Conservation (phyloP, 2,329 filamentous ascomycete species). For the Beauveria pseudobassiana region DNA sequence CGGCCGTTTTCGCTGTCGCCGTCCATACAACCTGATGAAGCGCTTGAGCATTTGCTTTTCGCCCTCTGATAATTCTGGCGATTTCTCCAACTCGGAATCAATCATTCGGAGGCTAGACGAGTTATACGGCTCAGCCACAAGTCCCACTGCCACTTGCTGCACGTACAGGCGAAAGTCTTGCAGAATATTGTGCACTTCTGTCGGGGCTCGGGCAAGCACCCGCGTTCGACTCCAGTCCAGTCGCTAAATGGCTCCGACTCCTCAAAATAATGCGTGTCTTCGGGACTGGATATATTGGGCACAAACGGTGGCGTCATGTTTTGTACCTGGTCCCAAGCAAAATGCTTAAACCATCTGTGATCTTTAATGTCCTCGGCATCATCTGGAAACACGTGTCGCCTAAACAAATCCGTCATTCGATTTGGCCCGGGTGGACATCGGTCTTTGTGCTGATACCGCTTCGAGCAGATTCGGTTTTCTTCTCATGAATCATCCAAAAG, state of each 20-base stretch:
- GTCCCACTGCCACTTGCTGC: conserved; percentile 36
- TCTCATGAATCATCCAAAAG: conserved; percentile 61
- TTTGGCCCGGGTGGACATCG: conserved; percentile 18
- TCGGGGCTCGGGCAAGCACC: conserved; percentile 22
- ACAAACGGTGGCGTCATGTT: conserved; percentile 68
- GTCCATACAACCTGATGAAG: conserved; percentile 45
- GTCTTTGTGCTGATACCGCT: conserved; percentile 65
- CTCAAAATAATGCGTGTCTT: conserved; percentile 87
- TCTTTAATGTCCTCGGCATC: conserved; percentile 85
- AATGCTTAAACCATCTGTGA: conserved; percentile 76
- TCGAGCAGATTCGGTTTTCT: conserved; percentile 67
- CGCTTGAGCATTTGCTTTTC: conserved; percentile 38
- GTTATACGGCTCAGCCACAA: conserved; percentile 42
- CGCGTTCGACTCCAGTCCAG: conserved; percentile 43
- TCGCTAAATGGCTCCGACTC: conserved; percentile 68
- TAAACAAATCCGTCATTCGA: conserved; percentile 18
- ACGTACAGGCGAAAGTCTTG: conserved; percentile 31
- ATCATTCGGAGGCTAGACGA: conserved; percentile 39
- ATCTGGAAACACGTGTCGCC: conserved; percentile 67
- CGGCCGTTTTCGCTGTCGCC: conserved; percentile 67
- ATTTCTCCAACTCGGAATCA: conserved; percentile 39
- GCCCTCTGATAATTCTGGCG: conserved; percentile 24
- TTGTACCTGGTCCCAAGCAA: conserved; percentile 73
- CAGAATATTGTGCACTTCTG: conserved; percentile 27
- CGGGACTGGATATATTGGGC: conserved; percentile 58